Conservation (phyloP, 1,284 basidiomycete genomes). For the Dichomitus squalens region DNA sequence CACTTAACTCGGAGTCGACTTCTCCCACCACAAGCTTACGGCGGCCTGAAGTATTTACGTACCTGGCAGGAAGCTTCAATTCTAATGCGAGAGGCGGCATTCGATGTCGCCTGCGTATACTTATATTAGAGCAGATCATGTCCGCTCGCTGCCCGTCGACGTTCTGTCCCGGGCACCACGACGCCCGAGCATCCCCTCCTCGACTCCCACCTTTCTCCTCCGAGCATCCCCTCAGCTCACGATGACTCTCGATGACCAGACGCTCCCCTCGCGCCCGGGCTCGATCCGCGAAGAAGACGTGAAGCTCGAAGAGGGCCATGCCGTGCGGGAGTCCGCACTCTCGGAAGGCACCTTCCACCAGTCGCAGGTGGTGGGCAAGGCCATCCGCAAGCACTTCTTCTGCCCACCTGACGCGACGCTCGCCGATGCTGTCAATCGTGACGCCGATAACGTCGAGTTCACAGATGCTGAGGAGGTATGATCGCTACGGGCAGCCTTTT, state of each 20-base stretch:
- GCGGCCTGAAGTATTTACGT: no score
- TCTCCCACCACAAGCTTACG: no score
- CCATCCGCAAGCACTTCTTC: constrained; percentile 42
- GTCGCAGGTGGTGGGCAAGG: constrained; percentile 18
- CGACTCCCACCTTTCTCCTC: neutral
- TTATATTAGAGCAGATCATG: neutral
- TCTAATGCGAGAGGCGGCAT: no score
- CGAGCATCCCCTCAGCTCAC: neutral
- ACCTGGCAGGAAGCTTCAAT: no score
- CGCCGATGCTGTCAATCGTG: constrained; percentile 52
- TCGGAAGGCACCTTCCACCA: constrained; percentile 35
- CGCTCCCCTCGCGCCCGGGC: neutral
- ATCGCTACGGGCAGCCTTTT: no score
- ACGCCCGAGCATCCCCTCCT: constrained; percentile 1
- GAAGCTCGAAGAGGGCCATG: constrained; percentile 14
- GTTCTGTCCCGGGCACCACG: neutral
- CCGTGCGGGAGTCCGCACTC: constrained; percentile 8
- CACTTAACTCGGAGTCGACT: no score
- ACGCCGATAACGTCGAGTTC: constrained; percentile 49
- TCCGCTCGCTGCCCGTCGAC: constrained; percentile 4
- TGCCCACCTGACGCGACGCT: constrained; percentile 43
- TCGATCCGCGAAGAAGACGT: constrained; percentile 6
- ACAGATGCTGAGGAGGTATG: constrained; percentile 49
- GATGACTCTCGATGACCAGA: neutral
- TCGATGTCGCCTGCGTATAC: neutral